Conservation (phyloP, 169 alveolate species). For the Plasmodium vinckei region DNA sequence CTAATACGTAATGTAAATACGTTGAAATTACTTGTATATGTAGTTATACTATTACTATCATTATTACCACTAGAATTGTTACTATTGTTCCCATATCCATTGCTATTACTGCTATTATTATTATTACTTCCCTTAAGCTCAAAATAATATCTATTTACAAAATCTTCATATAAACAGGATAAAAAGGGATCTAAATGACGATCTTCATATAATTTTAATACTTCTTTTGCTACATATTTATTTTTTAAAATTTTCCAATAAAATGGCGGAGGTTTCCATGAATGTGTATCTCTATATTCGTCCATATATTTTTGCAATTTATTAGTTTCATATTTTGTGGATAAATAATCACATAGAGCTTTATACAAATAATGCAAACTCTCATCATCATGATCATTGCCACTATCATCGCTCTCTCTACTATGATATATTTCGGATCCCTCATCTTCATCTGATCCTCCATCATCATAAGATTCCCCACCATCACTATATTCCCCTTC, state of each 20-base stretch:
- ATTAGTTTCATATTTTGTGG: slow-evolving; percentile 87
- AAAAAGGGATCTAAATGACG: slow-evolving; percentile 87
- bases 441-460: not conserved
- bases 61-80: not conserved
- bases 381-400: not conserved
- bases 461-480: not conserved
- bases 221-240: slow-evolving; percentile 83
- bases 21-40: slow-evolving; percentile 91
- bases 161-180: slow-evolving; percentile 89
- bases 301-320: slow-evolving; percentile 88
- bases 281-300: slow-evolving; percentile 86
- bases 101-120: not conserved
- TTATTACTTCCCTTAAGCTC: slow-evolving; percentile 19
- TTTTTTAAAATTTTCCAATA: slow-evolving; percentile 88
- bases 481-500: not conserved
- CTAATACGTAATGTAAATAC: slow-evolving; percentile 91
- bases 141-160: slow-evolving; percentile 81
- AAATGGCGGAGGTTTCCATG: slow-evolving; percentile 91
- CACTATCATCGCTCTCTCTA: not conserved
- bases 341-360: slow-evolving; percentile 84
- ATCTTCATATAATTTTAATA: slow-evolving; percentile 86
- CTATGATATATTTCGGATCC: not conserved
- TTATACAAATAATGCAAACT: slow-evolving; percentile 75
- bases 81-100: not conserved
- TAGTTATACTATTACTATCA: slow-evolving; percentile 42